Conservation (phyloP, 2,329 filamentous ascomycete genomes). For the Cladosporium sp. region DNA sequence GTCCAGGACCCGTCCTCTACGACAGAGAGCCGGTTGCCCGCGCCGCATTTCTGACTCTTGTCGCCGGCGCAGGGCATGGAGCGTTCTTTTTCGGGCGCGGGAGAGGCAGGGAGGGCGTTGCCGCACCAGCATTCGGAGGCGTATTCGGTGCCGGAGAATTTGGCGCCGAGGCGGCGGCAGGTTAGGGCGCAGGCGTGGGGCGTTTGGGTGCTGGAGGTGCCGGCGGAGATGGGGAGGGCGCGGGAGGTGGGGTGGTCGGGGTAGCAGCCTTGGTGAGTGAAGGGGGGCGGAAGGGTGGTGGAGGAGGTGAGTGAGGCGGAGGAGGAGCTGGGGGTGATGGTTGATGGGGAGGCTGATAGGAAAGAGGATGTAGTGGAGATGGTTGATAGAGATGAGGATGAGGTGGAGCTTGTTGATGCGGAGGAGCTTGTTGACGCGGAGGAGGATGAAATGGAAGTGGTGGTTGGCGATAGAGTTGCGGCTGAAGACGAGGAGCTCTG, state of each 20-base stretch:
- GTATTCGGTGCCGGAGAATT: slow-evolving; percentile 32
- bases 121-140: slow-evolving; percentile 28
- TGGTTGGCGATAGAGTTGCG: too few species aligned
- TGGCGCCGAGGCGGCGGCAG: slow-evolving; percentile 22
- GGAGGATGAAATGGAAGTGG: too few species aligned
- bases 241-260: slow-evolving; percentile 20
- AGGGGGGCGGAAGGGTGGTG: background rate
- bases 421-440: too few species aligned
- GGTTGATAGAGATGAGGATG: background rate
- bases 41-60: slow-evolving; percentile 26
- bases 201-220: slow-evolving; percentile 18
- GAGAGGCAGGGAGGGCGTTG: slow-evolving; percentile 13
- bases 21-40: slow-evolving; percentile 20
- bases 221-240: slow-evolving; percentile 17
- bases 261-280: slow-evolving; percentile 25
- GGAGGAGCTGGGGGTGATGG: background rate
- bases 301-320: too few species aligned
- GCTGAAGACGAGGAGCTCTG: too few species aligned
- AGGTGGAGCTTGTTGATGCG: too few species aligned
- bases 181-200: slow-evolving; percentile 20
- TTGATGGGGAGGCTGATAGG: background rate
- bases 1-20: slow-evolving; percentile 20
- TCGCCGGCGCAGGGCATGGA: slow-evolving; percentile 25
- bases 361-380: background rate
- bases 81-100: slow-evolving; percentile 15